Base-by-base conservation (phyloP, 2,329 filamentous ascomycete genomes). In the Fonsecaea pedrosoi region DNA sequence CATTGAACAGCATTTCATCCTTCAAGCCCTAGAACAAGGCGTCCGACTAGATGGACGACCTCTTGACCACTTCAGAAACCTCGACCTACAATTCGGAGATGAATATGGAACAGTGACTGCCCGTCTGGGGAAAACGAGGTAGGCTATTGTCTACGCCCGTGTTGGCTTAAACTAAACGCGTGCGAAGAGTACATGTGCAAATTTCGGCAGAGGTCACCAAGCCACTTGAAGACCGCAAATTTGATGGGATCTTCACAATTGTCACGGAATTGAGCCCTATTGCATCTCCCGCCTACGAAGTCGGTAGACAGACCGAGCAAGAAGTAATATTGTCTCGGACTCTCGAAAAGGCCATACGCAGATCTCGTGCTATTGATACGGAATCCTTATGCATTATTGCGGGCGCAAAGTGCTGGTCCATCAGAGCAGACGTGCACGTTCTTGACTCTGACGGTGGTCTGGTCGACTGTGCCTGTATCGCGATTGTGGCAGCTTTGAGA, bases 171-270 rank as follows among this genome's bases (percentile, higher is more conserved):
- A 18, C 64, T 72, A 37, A 63, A 34, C 45, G 2, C 9, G 7
- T 15, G 13, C 21, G 10, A 73, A 96, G 94, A 75, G 87, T 97
- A 66, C 82, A 96, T 68, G 92, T 90, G 64, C 91, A 92, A 69
- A 90, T 96, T 67, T 94, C 93, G 2, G 91, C 93, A 70, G 92
- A 97, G 81, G 91, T 98, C 69, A 91, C 91, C 10, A 88, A 91
- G 45, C 94, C 95, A 53, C 92, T 90, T 76, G 80, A 90, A 61
- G 94, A 98, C 80, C 90, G 94, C 70, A 94, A 94, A 67, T 97
- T 97, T 77, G 95, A 98, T 78, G 95, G 95, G 77, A 87, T 96
- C 78, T 98, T 98, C 83, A 93, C 89, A 73, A 97, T 98, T 76
- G 86, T 89, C 62, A 91, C 94, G 63, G 95, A 98, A 78, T 87